phyloP scores from a whole-genome alignment of 2,329 filamentous ascomycete species.

The Cyclaneusma minus region DNA sequence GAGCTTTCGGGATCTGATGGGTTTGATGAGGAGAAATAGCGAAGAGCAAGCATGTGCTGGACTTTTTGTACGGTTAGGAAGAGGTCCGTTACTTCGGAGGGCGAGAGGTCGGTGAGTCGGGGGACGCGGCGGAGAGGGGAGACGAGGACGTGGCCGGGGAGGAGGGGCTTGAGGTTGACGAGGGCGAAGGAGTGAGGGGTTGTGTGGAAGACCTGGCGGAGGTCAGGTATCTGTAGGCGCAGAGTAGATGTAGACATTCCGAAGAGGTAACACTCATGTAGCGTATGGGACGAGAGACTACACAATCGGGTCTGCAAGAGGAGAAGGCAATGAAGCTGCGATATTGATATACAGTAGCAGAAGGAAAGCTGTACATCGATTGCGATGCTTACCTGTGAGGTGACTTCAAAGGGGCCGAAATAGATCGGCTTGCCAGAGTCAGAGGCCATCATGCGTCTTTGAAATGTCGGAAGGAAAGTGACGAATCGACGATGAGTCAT shows the following conservation, averaged over 20 bases:
- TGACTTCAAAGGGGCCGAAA: slow-evolving; percentile 67
- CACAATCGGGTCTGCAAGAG: too few relatives aligned
- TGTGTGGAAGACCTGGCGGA: slow-evolving; percentile 63
- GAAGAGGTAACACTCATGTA: too few relatives aligned
- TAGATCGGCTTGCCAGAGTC: slow-evolving; percentile 28
- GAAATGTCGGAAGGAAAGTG: too few relatives aligned
- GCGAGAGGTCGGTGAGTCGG: slow-evolving; percentile 35
- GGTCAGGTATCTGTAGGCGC: too few relatives aligned
- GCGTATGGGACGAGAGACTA: too few relatives aligned
- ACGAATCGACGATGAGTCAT: too few relatives aligned
- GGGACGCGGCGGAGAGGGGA: slow-evolving; percentile 56
- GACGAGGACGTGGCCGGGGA: slow-evolving; percentile 86
- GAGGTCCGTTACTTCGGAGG: slow-evolving; percentile 44
- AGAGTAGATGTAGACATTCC: too few relatives aligned
- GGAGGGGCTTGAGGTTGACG: slow-evolving; percentile 88
- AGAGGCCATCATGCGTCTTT: slow-evolving; percentile 11
- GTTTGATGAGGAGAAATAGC: slow-evolving; percentile 27
- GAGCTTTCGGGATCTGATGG: slow-evolving; percentile 1
- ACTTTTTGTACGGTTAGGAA: slow-evolving; percentile 77
- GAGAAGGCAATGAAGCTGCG: not conserved
- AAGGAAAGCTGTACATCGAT: not conserved
- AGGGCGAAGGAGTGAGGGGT: slow-evolving; percentile 72
- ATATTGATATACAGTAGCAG: not conserved
- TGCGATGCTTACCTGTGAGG: slow-evolving; percentile 42
- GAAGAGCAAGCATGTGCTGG: slow-evolving; percentile 53